These are phyloP conservation scores for Sequoia sempervirens DNA, from an alignment of 75 land plant species.

Conservation along the genomic window DNA sequence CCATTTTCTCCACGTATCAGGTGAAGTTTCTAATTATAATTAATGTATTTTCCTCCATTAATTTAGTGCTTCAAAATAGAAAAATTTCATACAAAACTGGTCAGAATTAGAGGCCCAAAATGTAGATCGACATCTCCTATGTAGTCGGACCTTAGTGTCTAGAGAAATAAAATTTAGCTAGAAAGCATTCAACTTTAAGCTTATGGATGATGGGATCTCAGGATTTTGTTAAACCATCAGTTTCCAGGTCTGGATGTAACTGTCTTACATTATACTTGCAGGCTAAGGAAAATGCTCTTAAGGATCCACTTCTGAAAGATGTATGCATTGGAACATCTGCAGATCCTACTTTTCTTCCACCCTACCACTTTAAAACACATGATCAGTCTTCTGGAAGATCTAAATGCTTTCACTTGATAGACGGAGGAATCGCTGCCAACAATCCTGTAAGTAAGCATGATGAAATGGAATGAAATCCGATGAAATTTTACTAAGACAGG, in stretches of 20 bases:
- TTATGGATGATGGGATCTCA: too few relatives aligned
- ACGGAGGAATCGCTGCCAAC: conserved; percentile 19
- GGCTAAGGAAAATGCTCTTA: neutral
- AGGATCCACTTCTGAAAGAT: neutral
- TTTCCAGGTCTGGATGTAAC: neutral
- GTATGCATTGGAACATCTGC: conserved; percentile 22
- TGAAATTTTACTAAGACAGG: too few relatives aligned
- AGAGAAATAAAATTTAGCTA: too few relatives aligned
- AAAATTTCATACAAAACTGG: too few relatives aligned
- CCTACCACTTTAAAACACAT: conserved; percentile 6
- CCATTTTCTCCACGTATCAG: conserved; percentile 46
- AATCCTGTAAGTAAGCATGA: conserved; percentile 15
- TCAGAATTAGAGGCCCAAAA: neutral
- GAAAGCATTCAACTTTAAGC: too few relatives aligned
- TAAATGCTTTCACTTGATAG: conserved; percentile 10
- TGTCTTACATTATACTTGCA: neutral
- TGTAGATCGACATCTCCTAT: too few relatives aligned
- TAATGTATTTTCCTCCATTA: too few relatives aligned
- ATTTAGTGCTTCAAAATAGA: too few relatives aligned
- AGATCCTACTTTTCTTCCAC: conserved; percentile 29
- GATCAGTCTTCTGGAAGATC: neutral
- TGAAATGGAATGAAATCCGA: too few relatives aligned
- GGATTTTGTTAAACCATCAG: neutral
- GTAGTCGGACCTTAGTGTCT: neutral
- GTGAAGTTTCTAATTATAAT: conserved; percentile 3